Base-by-base conservation (phyloP, 805 yeast species). In the Barnettozyma wickerhamii region DNA sequence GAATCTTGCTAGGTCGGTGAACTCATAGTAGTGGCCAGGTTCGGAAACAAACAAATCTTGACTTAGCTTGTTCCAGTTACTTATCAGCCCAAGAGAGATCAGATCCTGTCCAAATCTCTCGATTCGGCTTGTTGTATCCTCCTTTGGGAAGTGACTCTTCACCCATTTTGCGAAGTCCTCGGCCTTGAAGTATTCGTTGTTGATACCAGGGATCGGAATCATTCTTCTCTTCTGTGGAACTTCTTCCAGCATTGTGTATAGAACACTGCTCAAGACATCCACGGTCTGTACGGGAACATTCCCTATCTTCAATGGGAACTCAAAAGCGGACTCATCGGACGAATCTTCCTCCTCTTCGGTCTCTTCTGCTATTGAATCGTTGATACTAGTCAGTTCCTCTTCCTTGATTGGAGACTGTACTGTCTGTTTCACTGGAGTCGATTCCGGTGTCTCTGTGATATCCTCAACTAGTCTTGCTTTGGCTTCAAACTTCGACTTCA, bases 71-170 rank as follows among this genome's bases (percentile, higher is more conserved):
- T 56, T 57, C 56, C 59, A 59, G 17, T 52, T 53, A 10, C 43
- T 41, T 7, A 64, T 52, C n/a, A 62, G 30, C 0, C 53, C 54
- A 5, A 51, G 19, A 7, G 41, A 42, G 3, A 63, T 31, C 34
- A 63, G 31, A 19, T 46, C 47, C 40, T 64, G 67, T 1, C 68
- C 68, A 20, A 64, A 44, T 26, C 58, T 52, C 38, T 64, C 64
- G n/a, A 59, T 29, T 27, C 61, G 60, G 13, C 43, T 51, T 4
- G 55, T 45, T 0, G 68, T 48, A 35, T 61, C 65, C 26, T 62
- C 46, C 18, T 48, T 49, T 3, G 46, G 34, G 20, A 51, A 48
- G 23, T 40, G 30, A 10, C 35, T 32, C 33, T 42, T 58, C 10
- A 64, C 43, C 45, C 58, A 58, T 5, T 46, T 38, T 6, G 53